phyloP scores from a whole-genome alignment of 352 stramenopile genomes.

The Pelagophyceae sp. region DNA sequence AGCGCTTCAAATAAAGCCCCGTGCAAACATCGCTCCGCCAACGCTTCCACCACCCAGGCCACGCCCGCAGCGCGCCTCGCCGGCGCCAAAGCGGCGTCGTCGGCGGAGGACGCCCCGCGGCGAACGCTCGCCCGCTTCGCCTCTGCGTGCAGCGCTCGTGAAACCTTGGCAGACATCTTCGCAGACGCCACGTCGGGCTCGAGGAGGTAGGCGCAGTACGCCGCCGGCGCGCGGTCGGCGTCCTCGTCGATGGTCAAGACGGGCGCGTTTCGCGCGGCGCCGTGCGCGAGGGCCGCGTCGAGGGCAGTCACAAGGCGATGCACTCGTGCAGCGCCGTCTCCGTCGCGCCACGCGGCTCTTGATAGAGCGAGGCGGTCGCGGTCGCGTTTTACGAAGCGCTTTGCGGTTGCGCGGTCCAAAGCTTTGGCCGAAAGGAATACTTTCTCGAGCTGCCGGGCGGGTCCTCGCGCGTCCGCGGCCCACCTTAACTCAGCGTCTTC shows the following conservation, averaged over 20 bases:
- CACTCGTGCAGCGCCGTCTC: background rate
- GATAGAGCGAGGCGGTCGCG: no score
- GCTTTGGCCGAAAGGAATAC: no score
- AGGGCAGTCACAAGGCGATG: background rate
- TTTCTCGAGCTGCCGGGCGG: no score
- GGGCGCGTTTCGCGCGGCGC: background rate
- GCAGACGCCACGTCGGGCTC: background rate
- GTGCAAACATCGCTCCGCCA: background rate
- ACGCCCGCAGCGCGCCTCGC: background rate
- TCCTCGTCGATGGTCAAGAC: background rate
- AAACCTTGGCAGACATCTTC: no score
- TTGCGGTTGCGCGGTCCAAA: no score
- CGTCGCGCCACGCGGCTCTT: slow-evolving; percentile 12
- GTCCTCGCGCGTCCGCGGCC: background rate
- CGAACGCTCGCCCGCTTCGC: background rate
- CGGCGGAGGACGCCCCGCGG: background rate
- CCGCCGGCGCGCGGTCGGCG: background rate
- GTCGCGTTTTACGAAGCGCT: no score
- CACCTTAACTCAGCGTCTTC: no score
- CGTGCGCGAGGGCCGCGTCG: background rate
- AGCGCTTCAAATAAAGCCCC: background rate
- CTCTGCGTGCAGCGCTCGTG: no score
- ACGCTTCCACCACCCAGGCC: background rate
- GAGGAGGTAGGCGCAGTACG: slow-evolving; percentile 5
- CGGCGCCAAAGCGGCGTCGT: background rate